Base-by-base conservation (phyloP, 768 basidiomycete species). In the Fomitopsis serialis region DNA sequence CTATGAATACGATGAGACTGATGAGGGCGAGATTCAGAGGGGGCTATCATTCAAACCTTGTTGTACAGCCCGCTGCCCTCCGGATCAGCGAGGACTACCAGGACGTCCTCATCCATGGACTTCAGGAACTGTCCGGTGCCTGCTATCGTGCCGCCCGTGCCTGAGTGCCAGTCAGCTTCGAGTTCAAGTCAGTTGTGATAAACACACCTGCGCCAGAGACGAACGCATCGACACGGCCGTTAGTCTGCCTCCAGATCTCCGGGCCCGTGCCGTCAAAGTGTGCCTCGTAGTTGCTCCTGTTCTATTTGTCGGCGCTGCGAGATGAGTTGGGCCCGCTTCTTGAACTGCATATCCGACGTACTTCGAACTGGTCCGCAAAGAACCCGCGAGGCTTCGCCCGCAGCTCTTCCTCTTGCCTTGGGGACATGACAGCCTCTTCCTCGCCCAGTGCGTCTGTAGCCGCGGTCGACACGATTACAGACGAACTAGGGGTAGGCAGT, bases 281-380 rank as follows among this genome's bases (percentile, higher is more conserved):
- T 0, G 96, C 93, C 50, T 86, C 78, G 66, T 84, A 92, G 62
- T 99, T 98, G 63, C 89, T 91, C 61, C 75, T 79, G 67, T 95
- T 98, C 87, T 92, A 49, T 21, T 40, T 11, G 22, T 12, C 17
- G 13, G 21, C 5, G 21, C 45, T 19, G 9, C 9, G 24, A 32
- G 3, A 17, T 9, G 12, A 7, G n/a, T n/a, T 34, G 25, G n/a
- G 10, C 46, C 3, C 2, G 52, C 29, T n/a, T n/a, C n/a, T n/a
- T n/a, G n/a, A n/a, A n/a, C n/a, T 32, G 35, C 21, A 19, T 12
- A 13, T 13, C n/a, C n/a, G 2, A 40, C 58, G 8, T 48, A 80
- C 81, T 69, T 98, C 96, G 54, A 99, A 98, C 69, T 99, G 97
- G 66, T 99, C 93, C 3, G 93, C 92, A 62, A 98, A 99, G 71